Percentiles rank a stretch among this genome's conserved stretches.
These are phyloP conservation scores for Dendrostoma leiphaemia DNA, from an alignment of 2,329 filamentous ascomycete genomes.

Conservation along the genomic window DNA sequence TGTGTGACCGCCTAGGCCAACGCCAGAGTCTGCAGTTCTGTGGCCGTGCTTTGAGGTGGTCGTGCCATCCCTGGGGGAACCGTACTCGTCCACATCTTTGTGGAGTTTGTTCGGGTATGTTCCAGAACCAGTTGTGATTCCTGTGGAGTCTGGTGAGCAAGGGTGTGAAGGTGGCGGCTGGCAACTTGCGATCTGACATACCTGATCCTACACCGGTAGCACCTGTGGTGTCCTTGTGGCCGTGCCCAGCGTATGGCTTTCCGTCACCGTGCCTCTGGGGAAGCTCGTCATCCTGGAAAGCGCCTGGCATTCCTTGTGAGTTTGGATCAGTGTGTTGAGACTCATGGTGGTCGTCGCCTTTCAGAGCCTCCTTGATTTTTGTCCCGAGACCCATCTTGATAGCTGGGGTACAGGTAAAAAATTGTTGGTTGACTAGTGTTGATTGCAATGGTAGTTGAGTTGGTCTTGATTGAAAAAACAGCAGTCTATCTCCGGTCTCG, in stretches of 20 bases:
- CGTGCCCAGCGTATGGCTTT: slow-evolving; percentile 9
- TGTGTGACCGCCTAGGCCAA: neutral
- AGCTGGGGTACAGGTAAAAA: neutral
- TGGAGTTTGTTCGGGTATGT: slow-evolving; percentile 17
- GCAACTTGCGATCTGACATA: neutral
- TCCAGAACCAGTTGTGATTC: neutral
- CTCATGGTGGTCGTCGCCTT: slow-evolving; percentile 19
- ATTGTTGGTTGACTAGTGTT: neutral
- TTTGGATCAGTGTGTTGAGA: neutral
- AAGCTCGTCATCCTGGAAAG: slow-evolving; percentile 20
- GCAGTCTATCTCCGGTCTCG: too few species aligned
- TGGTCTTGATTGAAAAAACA: too few species aligned
- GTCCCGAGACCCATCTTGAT: slow-evolving; percentile 24
- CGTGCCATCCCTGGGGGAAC: slow-evolving; percentile 1
- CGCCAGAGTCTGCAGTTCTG: slow-evolving; percentile 4
- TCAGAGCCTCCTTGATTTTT: slow-evolving; percentile 26
- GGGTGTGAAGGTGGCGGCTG: neutral
- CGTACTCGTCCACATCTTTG: slow-evolving; percentile 11
- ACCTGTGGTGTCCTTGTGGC: slow-evolving; percentile 1
- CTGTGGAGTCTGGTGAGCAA: neutral
- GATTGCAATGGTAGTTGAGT: too few species aligned
- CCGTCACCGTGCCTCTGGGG: slow-evolving; percentile 18
- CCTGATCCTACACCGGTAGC: slow-evolving; percentile 1
- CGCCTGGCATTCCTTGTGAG: slow-evolving; percentile 15
- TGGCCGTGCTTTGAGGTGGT: neutral